Evolutionary conservation across 257 asterid species (phyloP), one percentile per base, ranked within the genome.

Genomic region (Lithospermum erythrorhizon): DNA sequence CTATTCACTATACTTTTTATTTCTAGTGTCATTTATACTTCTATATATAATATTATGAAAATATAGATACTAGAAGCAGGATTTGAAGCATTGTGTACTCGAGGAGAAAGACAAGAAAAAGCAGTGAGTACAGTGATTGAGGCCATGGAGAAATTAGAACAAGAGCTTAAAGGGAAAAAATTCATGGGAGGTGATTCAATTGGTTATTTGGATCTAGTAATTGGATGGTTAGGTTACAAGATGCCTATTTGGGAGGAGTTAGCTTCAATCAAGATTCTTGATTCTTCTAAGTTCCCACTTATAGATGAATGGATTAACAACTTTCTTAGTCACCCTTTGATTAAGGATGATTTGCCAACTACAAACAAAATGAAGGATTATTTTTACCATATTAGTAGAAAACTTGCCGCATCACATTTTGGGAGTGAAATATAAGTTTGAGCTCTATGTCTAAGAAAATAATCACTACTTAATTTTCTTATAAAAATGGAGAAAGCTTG

Each of bases 141-240:
- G 19, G 70, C 67, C 18, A n/a, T 82, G 65, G 81, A 76, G 60
- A 64, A 65, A 35, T 1, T 79, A 0, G 81, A 79, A 61, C 68
- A 71, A n/a, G 41, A 58, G 27, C 70, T 70, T 0, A 57, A 61
- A 30, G 81, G 78, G 27, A 74, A 73, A 0, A 57, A 4, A 17
- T 76, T 61, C 63, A 74, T 82, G 47, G 88, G 83, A 51, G 85
- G 79, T 1, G 76, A 82, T 0, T 57, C 19, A 10, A 74, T 74
- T n/a, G 85, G 88, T 1, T 68, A 57, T 47, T 16, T 70, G 21
- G 87, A 81, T 24, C 37, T 81, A 0, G 54, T 67, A 5, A 24
- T 79, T 19, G 87, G 82, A 53, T 73, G 51, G 58, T 16, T 78
- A 35, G 21, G 81, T 3, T 68, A 67, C 23, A 29, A 51, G 32